Percentiles rank a stretch among this genome's conserved stretches.
These are phyloP conservation scores for Diaporthe eres DNA, from an alignment of 2,329 filamentous ascomycete species.

Conservation along the genomic window DNA sequence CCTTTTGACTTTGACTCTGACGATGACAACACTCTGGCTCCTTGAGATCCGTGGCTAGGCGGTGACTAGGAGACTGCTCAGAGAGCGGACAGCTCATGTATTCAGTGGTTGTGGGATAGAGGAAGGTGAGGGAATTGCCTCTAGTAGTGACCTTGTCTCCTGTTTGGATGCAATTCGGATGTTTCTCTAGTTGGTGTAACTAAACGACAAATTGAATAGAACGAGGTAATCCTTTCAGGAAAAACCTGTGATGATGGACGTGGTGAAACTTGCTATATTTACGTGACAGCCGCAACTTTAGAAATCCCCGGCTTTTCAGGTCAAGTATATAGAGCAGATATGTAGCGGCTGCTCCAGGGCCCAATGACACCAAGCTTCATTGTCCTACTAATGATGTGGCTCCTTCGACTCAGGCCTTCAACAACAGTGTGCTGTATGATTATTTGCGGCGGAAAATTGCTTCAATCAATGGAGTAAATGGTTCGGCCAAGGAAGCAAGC, in stretches of 20 bases:
- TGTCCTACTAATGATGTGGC: slow-evolving; percentile 62
- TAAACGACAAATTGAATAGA: background rate
- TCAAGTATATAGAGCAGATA: too few species aligned
- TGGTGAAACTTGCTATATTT: background rate
- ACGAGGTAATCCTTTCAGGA: background rate
- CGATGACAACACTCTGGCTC: background rate
- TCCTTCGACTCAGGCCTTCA: slow-evolving; percentile 53
- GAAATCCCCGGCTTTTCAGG: too few species aligned
- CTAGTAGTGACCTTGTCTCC: background rate
- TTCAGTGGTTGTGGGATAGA: background rate
- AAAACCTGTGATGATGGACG: background rate
- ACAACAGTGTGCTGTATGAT: slow-evolving; percentile 50
- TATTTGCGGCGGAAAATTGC: background rate
- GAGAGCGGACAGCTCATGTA: background rate
- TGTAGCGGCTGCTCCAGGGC: too few species aligned
- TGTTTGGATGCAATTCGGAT: background rate
- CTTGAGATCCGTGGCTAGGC: background rate
- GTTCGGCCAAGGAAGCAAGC: background rate
- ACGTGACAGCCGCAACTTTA: background rate
- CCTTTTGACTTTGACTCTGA: background rate
- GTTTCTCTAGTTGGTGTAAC: background rate
- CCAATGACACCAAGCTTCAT: too few species aligned
- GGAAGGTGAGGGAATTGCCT: background rate
- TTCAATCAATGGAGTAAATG: background rate
- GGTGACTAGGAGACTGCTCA: background rate